Evolutionary conservation across 2,329 filamentous ascomycete genomes (phyloP), one percentile per base, ranked within the genome.

Genomic region (Xylariales sp.): DNA sequence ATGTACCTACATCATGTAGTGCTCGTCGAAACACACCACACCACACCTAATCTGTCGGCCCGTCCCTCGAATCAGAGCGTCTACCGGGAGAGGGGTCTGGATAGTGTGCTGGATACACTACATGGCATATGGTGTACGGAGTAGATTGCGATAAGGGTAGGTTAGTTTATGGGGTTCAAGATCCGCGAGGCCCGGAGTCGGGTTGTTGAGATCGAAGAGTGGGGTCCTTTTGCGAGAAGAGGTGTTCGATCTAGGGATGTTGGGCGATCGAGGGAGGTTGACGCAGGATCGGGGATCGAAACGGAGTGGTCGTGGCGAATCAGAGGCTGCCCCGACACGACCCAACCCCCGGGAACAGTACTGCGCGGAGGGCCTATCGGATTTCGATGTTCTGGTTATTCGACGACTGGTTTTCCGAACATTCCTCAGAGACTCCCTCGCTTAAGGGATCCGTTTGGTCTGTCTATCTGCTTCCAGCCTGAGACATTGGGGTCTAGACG

Each of bases 401-500:
- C 10, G 8, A 18, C 14, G 50, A 18, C 50, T 36, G 36, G 32
- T 53, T 53, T 53, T 9, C 16, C 32, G 36, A 36, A 16, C 30
- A 53, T 36, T 53, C 50, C 10, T 6, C 50, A 36, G 3, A 30
- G 23, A 5, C 16, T 45, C 14, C 23, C 4, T 43, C 12, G 5
- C n/a, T 16, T 16, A 36, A n/a, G 32, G 16, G 6, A 41, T 14
- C 10, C 32, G 36, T 36, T 55, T 30, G 39, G n/a, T 2, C 23
- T 23, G 2, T 2, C 23, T 28, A 9, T 45, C 39, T 4, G 23
- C 16, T 45, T 53, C n/a, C 16, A 59, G 56, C 30, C 9, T 34
- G 54, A 67, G 53, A 69, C 67, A 66, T 69, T 12, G 53, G 57
- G 62, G 32, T 49, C 30, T 52, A 10, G 3, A 36, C 56, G 48